phyloP scores from a whole-genome alignment of 495 filamentous ascomycete genomes.

The Neurospora sp. region DNA sequence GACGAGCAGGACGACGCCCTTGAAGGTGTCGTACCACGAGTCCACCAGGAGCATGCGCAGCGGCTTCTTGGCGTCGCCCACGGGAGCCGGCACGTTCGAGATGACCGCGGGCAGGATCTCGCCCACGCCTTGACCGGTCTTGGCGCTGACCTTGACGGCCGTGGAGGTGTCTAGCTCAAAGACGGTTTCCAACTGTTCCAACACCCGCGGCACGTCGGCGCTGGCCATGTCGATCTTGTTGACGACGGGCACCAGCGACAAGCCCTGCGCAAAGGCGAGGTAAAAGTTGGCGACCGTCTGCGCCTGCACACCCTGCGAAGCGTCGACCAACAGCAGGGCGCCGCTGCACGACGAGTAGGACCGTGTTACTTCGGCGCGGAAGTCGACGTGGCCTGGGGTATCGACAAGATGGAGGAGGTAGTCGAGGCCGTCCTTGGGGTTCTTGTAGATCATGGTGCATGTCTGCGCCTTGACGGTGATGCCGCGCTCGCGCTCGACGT shows the following conservation, averaged over 20 bases:
- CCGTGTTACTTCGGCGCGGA: slow-evolving; percentile 79
- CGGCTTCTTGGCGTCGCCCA: slow-evolving; percentile 59
- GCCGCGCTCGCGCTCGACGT: slow-evolving; percentile 89
- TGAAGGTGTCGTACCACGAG: slow-evolving; percentile 95
- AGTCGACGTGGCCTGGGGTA: slow-evolving; percentile 96
- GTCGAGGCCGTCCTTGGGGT: slow-evolving; percentile 57
- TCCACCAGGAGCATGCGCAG: slow-evolving; percentile 84
- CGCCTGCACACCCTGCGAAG: slow-evolving; percentile 83
- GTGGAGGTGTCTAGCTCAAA: slow-evolving; percentile 80
- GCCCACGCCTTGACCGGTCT: slow-evolving; percentile 81
- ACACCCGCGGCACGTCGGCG: slow-evolving; percentile 71
- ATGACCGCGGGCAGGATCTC: slow-evolving; percentile 74
- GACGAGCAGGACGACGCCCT: slow-evolving; percentile 85
- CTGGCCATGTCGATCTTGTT: slow-evolving; percentile 93
- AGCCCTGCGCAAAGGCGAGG: slow-evolving; percentile 82
- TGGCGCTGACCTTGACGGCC: slow-evolving; percentile 83
- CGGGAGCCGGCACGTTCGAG: slow-evolving; percentile 69
- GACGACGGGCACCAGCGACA: slow-evolving; percentile 80
- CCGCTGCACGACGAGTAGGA: slow-evolving; percentile 95
- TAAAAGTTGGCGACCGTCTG: slow-evolving; percentile 98
- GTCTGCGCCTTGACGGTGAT: slow-evolving; percentile 99
- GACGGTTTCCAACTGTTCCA: slow-evolving; percentile 72
- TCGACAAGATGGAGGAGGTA: slow-evolving; percentile 93
- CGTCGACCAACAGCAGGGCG: slow-evolving; percentile 85
- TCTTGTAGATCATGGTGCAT: slow-evolving; percentile 91